Conservation (phyloP, 2,329 filamentous ascomycete genomes). For the Clonostachys rhizophaga region DNA sequence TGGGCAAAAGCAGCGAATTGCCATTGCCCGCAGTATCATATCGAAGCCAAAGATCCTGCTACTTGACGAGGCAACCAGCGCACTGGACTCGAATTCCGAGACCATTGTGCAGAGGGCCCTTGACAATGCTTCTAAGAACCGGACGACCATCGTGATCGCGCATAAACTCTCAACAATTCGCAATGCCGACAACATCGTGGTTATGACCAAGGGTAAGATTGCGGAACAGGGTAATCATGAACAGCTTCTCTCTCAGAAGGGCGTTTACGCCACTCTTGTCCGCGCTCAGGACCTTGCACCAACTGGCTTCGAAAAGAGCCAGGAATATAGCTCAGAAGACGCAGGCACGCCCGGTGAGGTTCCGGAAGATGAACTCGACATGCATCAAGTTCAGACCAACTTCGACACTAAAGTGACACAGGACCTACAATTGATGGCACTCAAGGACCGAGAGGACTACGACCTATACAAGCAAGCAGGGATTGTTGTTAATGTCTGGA, state of each 20-base stretch:
- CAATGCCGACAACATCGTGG: constrained; percentile 56
- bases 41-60: constrained; percentile 44
- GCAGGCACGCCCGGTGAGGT: neutral
- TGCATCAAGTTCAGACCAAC: neutral
- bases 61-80: constrained; percentile 58
- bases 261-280: constrained; percentile 12
- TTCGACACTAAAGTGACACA: neutral
- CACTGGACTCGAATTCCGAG: constrained; percentile 29
- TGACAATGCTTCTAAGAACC: constrained; percentile 40
- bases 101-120: constrained; percentile 45
- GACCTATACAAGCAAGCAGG: constrained; percentile 1
- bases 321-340: neutral
- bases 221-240: constrained; percentile 40
- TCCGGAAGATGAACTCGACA: neutral
- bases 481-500: constrained; percentile 5
- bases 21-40: constrained; percentile 51
- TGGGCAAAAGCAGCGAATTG: constrained; percentile 95
- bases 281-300: constrained; percentile 8
- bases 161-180: constrained; percentile 49
- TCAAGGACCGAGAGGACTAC: constrained; percentile 4
- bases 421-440: neutral
- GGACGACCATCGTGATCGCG: constrained; percentile 59
- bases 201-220: constrained; percentile 48
- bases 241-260: constrained; percentile 5
- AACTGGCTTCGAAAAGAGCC: neutral